Evolutionary conservation across 1,139 yeast species (phyloP).

Genomic region (Hemisphaericaspora xylofermentans): DNA sequence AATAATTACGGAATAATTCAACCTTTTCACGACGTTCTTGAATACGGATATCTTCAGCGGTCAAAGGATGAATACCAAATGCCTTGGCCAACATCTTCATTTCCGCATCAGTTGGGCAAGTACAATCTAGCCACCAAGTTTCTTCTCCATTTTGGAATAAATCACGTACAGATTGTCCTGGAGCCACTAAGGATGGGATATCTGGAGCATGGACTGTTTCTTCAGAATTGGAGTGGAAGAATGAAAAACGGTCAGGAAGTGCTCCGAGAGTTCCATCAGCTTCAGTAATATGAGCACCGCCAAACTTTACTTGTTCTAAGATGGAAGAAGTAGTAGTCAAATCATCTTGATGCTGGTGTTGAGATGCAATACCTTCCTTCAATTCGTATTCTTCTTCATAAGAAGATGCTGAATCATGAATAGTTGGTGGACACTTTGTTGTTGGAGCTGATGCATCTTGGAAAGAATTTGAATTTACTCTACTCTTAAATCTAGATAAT

Average conservation of each 20-base stretch:
- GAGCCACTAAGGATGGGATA: constrained; percentile 66
- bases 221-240: constrained; percentile 75
- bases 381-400: constrained; percentile 11
- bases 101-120: constrained; percentile 67
- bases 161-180: constrained; percentile 56
- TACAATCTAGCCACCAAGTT: constrained; percentile 74
- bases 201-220: constrained; percentile 89
- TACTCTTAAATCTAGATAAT: constrained; percentile 9
- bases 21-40: constrained; percentile 84
- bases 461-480: constrained; percentile 1
- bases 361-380: constrained; percentile 2
- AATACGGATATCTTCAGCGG: constrained; percentile 80
- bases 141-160: constrained; percentile 59
- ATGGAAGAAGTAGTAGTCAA: constrained; percentile 23
- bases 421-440: neutral
- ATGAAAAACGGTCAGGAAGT: constrained; percentile 71
- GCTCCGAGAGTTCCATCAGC: constrained; percentile 18
- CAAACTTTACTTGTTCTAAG: constrained; percentile 34
- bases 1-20: constrained; percentile 68
- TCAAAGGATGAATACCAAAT: constrained; percentile 80
- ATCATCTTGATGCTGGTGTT: neutral
- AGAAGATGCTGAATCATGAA: constrained; percentile 10
- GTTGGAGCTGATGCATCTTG: neutral
- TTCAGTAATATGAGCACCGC: constrained; percentile 33
- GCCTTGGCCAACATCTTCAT: constrained; percentile 64